Evolutionary conservation across 805 yeast species (phyloP).

Genomic region (Monosporozyma servazzii): DNA sequence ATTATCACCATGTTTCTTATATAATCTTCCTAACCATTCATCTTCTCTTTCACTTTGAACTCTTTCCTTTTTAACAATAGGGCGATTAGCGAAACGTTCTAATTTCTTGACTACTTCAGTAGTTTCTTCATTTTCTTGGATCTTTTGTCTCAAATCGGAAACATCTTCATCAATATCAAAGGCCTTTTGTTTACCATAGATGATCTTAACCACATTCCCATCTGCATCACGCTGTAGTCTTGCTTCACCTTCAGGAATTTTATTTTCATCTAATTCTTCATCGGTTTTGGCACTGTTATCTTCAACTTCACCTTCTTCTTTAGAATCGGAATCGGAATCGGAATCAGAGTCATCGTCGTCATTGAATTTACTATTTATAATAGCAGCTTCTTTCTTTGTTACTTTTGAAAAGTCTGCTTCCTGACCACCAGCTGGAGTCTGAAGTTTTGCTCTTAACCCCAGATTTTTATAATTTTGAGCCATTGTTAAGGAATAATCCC

Average conservation of each 20-base stretch:
- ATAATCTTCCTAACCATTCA: constrained; percentile 57
- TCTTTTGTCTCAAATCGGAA: constrained; percentile 19
- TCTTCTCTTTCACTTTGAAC: constrained; percentile 62
- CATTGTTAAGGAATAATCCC: constrained; percentile 79
- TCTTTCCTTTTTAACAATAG: constrained; percentile 39
- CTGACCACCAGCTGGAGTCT: constrained; percentile 69
- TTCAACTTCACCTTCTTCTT: constrained; percentile 6
- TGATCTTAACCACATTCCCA: constrained; percentile 56
- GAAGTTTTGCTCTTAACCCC: constrained; percentile 65
- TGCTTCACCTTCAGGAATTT: constrained; percentile 73
- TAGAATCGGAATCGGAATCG: constrained; percentile 24
- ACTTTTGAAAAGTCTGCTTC: constrained; percentile 46
- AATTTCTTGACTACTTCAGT: constrained; percentile 62
- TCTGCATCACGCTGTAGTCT: constrained; percentile 60
- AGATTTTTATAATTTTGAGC: constrained; percentile 78
- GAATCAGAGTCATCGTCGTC: constrained; percentile 30
- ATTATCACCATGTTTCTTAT: constrained; percentile 78
- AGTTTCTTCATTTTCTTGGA: constrained; percentile 19
- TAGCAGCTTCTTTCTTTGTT: constrained; percentile 31
- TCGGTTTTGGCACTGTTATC: constrained; percentile 1
- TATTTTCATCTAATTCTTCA: constrained; percentile 35
- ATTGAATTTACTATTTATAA: constrained; percentile 15
- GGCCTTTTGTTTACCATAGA: constrained; percentile 56
- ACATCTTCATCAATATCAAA: constrained; percentile 29
- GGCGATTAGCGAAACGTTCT: constrained; percentile 47